Conservation (phyloP, 306 rosid genomes). For the Myrica gale region DNA sequence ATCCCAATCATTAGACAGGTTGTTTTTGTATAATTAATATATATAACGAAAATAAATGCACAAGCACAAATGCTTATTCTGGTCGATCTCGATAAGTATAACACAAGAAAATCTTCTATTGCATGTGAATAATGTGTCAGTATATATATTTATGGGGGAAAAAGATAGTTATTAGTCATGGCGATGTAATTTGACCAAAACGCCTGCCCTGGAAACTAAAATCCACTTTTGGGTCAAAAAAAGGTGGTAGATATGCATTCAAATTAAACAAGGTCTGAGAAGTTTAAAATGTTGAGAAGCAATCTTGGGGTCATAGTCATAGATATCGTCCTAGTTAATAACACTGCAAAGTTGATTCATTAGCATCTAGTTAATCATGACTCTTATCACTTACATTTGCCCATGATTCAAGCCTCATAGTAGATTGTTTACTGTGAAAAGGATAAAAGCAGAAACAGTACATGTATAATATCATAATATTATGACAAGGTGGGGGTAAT, state of each 20-base stretch:
- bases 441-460: constrained; percentile 42
- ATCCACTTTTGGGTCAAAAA: constrained; percentile 11
- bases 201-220: not conserved
- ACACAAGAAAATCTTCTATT: no score
- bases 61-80: no score
- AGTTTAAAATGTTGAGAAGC: constrained; percentile 18
- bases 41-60: no score
- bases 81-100: not conserved
- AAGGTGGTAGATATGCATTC: constrained; percentile 5
- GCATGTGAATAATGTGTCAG: not conserved
- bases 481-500: constrained; percentile 47
- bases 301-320: constrained; percentile 39
- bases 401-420: constrained; percentile 42
- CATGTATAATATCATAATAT: constrained; percentile 20
- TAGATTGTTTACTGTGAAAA: constrained; percentile 37
- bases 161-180: not conserved
- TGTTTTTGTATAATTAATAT: no score
- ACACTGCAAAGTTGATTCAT: constrained; percentile 31
- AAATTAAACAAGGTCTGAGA: constrained; percentile 28
- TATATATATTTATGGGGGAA: no score
- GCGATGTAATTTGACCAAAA: not conserved
- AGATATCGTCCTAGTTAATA: constrained; percentile 21
- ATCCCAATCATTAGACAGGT: no score
- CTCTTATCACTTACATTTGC: constrained; percentile 36
- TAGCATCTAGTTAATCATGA: constrained; percentile 22